Base-by-base conservation (phyloP, 2,329 filamentous ascomycete species). In the Cladosporium oxysporum region DNA sequence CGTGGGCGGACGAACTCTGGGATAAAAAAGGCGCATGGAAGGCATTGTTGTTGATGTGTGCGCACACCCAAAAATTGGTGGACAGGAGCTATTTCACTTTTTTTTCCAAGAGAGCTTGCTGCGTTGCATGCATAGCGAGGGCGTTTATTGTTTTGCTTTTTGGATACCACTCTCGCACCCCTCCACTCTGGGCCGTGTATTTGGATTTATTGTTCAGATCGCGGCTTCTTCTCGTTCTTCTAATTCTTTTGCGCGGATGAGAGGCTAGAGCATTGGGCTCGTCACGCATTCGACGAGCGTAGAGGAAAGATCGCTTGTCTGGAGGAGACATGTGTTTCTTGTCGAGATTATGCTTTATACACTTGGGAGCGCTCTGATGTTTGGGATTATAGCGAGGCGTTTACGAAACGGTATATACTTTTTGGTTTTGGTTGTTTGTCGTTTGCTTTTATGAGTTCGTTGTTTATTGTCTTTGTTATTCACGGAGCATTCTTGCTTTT, bases 1-100 rank as follows among this genome's bases (percentile, higher is more conserved):
- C 60, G 71, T 76, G 14, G 71, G 74, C 37, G 69, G 71, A 12
- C 70, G 76, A 31, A 77, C 76, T 12, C 68, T 78, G 31, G 75
- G 76, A 21, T 78, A 69, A 76, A 50, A 1, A 37, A 62, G 59
- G 59, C 44, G 59, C 18, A 33, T 37, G 55, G 31, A 21, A 58
- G 33, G 21, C 23, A 35, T 41, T 58, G n/a, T 33, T 23, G n/a
- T 53, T 53, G 50, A 21, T 47, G 41, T 47, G n/a, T 47, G 41
- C 41, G 41, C 41, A 47, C n/a, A 47, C 41, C 49, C 23, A 52
- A 52, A 52, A 26, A 52, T 29, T 11, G 21, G 41, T 23, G 41
- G 41, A 47, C 41, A 12, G 28, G 28, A 21, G 52, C 52, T 10
- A 33, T 55, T 55, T 29, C 8, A 33, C 16, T 31, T 31, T 47